Evolutionary conservation across 192 early-diverging fungal species (phyloP).

Genomic region (Diversispora epigaea): DNA sequence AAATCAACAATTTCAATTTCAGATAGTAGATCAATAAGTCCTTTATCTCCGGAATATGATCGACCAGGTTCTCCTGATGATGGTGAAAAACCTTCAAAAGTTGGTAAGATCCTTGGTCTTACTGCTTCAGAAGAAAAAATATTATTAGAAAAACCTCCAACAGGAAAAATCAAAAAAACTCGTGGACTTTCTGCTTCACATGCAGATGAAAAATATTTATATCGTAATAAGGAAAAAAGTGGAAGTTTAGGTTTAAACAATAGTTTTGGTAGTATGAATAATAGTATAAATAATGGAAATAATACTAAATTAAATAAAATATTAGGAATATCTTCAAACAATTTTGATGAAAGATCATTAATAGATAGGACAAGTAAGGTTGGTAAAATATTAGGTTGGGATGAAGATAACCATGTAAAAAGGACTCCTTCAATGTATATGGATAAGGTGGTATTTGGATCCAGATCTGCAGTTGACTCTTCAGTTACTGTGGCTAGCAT

Average conservation of each 20-base stretch:
- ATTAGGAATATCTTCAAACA: background rate
- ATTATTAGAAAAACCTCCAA: slow-evolving; percentile 12
- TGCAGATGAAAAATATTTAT: background rate
- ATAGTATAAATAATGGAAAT: background rate
- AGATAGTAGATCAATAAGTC: background rate
- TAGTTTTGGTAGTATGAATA: background rate
- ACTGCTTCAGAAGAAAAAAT: slow-evolving; percentile 24
- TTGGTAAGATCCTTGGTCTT: slow-evolving; percentile 26
- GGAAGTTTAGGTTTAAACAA: background rate
- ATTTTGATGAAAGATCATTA: background rate
- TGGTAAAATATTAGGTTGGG: slow-evolving; percentile 6
- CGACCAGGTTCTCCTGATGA: slow-evolving; percentile 11
- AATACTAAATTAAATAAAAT: slow-evolving; percentile 19
- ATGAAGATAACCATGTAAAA: background rate
- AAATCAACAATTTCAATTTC: background rate
- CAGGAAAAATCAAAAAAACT: background rate
- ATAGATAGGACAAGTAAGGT: slow-evolving; percentile 17
- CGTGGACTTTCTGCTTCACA: background rate
- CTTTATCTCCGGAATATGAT: background rate
- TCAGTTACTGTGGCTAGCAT: slow-evolving; percentile 21
- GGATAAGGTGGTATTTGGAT: background rate
- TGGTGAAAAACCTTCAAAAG: slow-evolving; percentile 11
- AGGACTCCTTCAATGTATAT: slow-evolving; percentile 21
- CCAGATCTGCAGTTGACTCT: background rate
- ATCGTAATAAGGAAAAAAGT: background rate